phyloP scores from a whole-genome alignment of 169 alveolate species.

The Besnoitia besnoiti region DNA sequence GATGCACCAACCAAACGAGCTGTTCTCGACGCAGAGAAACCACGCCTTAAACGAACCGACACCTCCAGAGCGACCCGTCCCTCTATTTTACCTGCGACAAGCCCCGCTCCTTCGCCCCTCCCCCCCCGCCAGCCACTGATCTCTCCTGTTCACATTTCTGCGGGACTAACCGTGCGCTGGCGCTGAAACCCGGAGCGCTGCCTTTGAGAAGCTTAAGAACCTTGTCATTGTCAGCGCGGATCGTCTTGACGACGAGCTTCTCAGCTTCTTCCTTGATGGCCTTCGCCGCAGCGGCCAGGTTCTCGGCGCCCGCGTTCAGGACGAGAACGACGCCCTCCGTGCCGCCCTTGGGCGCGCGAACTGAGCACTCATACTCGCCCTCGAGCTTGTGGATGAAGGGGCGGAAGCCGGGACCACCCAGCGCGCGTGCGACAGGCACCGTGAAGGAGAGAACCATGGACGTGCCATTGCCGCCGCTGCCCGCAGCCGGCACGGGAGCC shows the following conservation, averaged over 20 bases:
- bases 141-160: background rate
- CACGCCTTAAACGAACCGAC: too few species aligned
- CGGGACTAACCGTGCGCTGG: background rate
- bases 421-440: background rate
- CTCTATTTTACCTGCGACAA: background rate
- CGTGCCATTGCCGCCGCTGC: background rate
- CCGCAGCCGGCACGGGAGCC: background rate
- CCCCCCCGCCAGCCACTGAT: background rate
- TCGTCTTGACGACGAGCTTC: background rate
- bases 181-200: background rate
- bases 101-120: background rate
- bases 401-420: background rate
- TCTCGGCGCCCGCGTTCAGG: background rate
- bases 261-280: background rate
- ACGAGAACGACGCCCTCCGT: constrained; percentile 14
- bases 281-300: constrained; percentile 28
- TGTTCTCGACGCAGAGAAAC: too few species aligned
- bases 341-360: constrained; percentile 22
- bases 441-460: background rate
- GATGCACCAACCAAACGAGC: too few species aligned
- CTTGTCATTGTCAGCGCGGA: background rate
- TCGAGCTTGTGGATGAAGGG: background rate
- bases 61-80: too few species aligned
- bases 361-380: background rate
- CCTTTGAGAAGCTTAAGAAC: constrained; percentile 14